phyloP scores from a whole-genome alignment of 2,329 filamentous ascomycete species.

The Trichoderma arundinaceum region DNA sequence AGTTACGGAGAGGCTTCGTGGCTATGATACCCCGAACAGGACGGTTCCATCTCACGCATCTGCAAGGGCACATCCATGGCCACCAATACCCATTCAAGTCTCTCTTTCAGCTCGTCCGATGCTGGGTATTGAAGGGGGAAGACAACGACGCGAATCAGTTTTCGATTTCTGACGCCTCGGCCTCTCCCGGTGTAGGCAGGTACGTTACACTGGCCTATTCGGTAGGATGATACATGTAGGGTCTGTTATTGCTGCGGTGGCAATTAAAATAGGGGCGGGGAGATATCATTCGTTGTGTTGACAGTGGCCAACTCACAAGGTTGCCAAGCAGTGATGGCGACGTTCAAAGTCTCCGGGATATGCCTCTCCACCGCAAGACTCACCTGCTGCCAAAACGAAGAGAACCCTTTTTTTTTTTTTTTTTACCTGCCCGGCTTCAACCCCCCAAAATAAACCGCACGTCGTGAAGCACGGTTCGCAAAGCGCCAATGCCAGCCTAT shows the following conservation, averaged over 20 bases:
- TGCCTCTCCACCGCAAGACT: neutral
- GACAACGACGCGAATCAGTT: neutral
- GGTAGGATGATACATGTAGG: neutral
- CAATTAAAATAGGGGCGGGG: slow-evolving; percentile 2
- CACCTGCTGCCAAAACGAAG: neutral
- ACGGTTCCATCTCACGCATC: neutral
- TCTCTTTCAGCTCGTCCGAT: neutral
- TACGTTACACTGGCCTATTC: neutral
- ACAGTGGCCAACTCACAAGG: slow-evolving; percentile 4
- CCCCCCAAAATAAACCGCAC: neutral
- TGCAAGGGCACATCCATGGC: slow-evolving; percentile 14
- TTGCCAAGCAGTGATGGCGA: slow-evolving; percentile 1
- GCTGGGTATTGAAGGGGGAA: neutral
- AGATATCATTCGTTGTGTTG: neutral
- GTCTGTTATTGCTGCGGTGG: neutral
- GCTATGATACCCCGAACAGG: neutral
- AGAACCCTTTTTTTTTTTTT: neutral
- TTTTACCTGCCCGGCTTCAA: neutral
- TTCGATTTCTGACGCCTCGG: neutral
- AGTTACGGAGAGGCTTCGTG: neutral
- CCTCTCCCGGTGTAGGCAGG: neutral
- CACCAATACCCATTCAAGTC: neutral
- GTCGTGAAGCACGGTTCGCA: slow-evolving; percentile 17
- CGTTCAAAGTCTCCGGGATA: slow-evolving; percentile 1
- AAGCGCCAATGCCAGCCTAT: neutral